phyloP scores from a whole-genome alignment of 1,284 basidiomycete species.

The Malassezia dermatis region DNA sequence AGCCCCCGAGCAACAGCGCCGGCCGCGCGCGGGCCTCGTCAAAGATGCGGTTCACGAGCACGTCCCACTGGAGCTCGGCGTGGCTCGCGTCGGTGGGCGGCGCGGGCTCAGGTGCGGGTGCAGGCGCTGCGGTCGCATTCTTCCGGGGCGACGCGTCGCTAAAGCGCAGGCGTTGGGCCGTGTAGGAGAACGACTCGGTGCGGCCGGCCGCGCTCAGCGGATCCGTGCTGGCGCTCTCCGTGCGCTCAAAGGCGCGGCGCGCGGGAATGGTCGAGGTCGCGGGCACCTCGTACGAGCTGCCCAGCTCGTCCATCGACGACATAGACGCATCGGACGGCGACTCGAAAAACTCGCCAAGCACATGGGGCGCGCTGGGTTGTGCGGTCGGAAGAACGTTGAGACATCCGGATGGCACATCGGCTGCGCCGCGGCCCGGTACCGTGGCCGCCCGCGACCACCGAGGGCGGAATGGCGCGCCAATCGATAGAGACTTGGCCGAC shows the following conservation, averaged over 20 bases:
- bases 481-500: conserved; percentile 10
- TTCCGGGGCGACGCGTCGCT: conserved; percentile 14
- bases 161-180: conserved; percentile 8
- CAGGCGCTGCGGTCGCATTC: not conserved
- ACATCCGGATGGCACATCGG: not conserved
- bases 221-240: conserved; percentile 19
- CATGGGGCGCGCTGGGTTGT: not conserved
- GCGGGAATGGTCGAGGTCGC: not conserved
- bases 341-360: conserved; percentile 15
- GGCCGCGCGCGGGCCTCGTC: conserved; percentile 16
- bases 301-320: conserved; percentile 4
- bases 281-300: conserved; percentile 12
- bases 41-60: conserved; percentile 16
- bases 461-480: not conserved
- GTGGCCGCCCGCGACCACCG: conserved; percentile 9
- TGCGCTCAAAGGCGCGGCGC: conserved; percentile 13
- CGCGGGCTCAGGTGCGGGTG: not conserved
- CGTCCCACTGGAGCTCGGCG: conserved; percentile 7
- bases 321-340: conserved; percentile 4
- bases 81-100: not conserved
- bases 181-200: not conserved
- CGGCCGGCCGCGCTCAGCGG: conserved; percentile 18
- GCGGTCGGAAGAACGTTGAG: not conserved
- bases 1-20: conserved; percentile 16
- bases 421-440: not conserved